A percentile compares a stretch with the other conserved stretches of the same genome.
phyloP scores from a whole-genome alignment of 2,329 filamentous ascomycete genomes.

The Monosporascus sp. region DNA sequence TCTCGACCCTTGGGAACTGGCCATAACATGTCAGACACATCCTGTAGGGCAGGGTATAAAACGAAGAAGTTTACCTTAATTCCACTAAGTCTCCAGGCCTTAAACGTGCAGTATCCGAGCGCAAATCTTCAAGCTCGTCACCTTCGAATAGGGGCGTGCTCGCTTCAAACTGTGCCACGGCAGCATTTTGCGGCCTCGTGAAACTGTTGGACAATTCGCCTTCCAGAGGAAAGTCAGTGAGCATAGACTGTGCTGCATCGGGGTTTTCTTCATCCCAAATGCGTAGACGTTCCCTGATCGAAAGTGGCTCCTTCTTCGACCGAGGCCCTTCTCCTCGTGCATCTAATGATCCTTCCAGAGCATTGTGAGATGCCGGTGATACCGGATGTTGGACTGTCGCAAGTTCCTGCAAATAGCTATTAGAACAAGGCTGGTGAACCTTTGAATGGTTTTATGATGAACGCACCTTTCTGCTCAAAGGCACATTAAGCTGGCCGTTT shows the following conservation, averaged over 20 bases:
- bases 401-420: conserved; percentile 11
- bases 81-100: conserved; percentile 47
- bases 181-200: conserved; percentile 29
- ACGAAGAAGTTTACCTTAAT: conserved; percentile 28
- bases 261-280: conserved; percentile 35
- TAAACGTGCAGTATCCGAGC: conserved; percentile 25
- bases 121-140: conserved; percentile 31
- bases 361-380: not conserved
- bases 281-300: conserved; percentile 36
- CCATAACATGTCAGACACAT: conserved; percentile 6
- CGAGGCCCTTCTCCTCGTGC: conserved; percentile 1
- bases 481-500: conserved; percentile 2
- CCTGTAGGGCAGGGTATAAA: not conserved
- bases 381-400: conserved; percentile 20
- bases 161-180: conserved; percentile 22
- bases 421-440: conserved; percentile 1
- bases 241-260: conserved; percentile 12
- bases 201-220: conserved; percentile 28
- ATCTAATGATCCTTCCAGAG: not conserved
- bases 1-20: conserved; percentile 32
- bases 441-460: not conserved
- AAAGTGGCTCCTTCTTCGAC: not conserved
- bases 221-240: conserved; percentile 21
- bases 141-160: conserved; percentile 28
- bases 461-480: conserved; percentile 19